phyloP scores from a whole-genome alignment of 2,329 filamentous ascomycete species.

The Penicillium sp. region DNA sequence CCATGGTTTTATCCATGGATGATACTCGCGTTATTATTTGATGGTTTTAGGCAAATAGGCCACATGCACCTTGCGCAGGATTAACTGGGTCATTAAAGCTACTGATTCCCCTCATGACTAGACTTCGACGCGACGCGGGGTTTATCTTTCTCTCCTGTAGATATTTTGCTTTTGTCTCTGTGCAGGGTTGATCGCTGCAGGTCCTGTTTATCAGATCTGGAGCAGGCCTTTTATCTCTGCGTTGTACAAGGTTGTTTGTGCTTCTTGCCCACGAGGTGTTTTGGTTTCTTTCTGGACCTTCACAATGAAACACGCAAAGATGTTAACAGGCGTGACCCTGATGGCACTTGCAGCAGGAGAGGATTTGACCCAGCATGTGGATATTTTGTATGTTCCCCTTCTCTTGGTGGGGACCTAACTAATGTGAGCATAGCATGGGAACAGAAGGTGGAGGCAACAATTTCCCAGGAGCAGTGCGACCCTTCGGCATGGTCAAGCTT shows the following conservation, averaged over 20 bases:
- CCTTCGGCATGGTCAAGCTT: constrained; percentile 47
- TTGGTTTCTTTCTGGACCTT: not conserved
- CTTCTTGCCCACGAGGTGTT: not conserved
- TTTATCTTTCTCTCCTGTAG: not conserved
- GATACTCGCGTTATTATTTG: not conserved
- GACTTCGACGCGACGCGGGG: not conserved
- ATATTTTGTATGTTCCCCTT: constrained; percentile 28
- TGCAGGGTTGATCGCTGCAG: not conserved
- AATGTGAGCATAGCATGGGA: constrained; percentile 23
- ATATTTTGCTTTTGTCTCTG: not conserved
- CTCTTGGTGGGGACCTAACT: not conserved
- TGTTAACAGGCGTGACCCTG: constrained; percentile 15
- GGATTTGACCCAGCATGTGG: constrained; percentile 28
- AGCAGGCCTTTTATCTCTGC: not conserved
- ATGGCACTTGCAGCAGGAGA: constrained; percentile 13
- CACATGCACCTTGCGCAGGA: not conserved
- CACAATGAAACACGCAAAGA: constrained; percentile 9
- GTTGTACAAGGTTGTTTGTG: not conserved
- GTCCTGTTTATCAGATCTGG: not conserved
- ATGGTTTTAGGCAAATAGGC: not conserved
- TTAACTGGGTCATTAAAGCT: not conserved
- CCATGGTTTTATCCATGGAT: not conserved
- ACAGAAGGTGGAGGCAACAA: constrained; percentile 42
- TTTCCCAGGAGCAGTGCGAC: constrained; percentile 44
- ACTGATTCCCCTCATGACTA: not conserved